Conservation (phyloP, 768 basidiomycete genomes). For the Lenzites betulinus region DNA sequence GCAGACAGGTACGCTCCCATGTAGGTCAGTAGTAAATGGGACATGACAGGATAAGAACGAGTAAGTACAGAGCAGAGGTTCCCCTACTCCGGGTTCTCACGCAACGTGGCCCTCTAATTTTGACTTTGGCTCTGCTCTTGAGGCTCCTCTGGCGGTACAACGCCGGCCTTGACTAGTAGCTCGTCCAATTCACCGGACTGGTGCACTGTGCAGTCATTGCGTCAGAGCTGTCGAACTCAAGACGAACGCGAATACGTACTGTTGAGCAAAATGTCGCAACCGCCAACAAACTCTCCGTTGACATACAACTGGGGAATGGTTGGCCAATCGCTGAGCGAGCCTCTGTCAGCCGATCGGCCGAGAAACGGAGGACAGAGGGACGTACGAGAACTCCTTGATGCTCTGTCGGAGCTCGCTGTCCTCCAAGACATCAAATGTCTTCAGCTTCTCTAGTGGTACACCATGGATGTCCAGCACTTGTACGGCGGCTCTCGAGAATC, state of each 20-base stretch:
- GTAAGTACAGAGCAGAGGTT: not conserved
- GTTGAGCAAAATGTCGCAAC: slow-evolving; percentile 90
- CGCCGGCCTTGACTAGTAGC: slow-evolving; percentile 67
- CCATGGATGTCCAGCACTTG: slow-evolving; percentile 87
- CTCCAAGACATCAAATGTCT: slow-evolving; percentile 88
- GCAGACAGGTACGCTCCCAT: not conserved
- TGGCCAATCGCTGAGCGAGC: slow-evolving; percentile 81
- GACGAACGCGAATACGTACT: slow-evolving; percentile 43
- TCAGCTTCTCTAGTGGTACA: slow-evolving; percentile 77
- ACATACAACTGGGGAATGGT: slow-evolving; percentile 96
- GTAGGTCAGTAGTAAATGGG: not conserved
- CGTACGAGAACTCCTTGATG: slow-evolving; percentile 97
- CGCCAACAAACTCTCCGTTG: slow-evolving; percentile 94
- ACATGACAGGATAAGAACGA: not conserved
- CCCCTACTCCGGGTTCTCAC: not conserved
- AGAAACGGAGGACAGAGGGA: slow-evolving; percentile 22
- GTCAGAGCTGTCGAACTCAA: not conserved
- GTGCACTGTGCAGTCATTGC: slow-evolving; percentile 66
- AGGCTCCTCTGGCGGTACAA: slow-evolving; percentile 55
- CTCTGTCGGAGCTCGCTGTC: slow-evolving; percentile 80
- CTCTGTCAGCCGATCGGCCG: slow-evolving; percentile 3
- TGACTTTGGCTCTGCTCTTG: slow-evolving; percentile 11
- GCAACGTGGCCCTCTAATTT: slow-evolving; percentile 14
- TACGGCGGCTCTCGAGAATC: slow-evolving; percentile 92
- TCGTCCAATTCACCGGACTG: slow-evolving; percentile 92